Evolutionary conservation across 176 grass and related monocot species (phyloP), one percentile per base, ranked within the genome.

Genomic region (Oryza glumipatula): DNA sequence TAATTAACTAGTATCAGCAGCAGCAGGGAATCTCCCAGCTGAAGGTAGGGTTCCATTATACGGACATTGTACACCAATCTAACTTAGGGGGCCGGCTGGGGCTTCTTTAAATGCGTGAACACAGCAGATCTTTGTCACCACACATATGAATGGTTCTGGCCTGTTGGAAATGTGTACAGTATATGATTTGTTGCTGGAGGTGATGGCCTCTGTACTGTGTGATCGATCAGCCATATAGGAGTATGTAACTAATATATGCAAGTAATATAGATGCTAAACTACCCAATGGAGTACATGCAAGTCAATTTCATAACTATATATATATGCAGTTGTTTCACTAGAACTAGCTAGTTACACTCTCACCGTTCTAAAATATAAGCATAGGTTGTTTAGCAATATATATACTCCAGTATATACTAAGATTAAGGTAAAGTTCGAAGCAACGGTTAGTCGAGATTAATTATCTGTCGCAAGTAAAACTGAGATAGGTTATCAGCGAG

Each of bases 91-190:
- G 43, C 43, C 43, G 9, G 43, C 43, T 9, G 43, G 73, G 76
- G 49, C 63, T 75, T 87, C 88, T 70, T 86, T 83, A 30, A 87
- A 79, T 87, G 84, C 74, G 65, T 24, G 12, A 36, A 67, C 26
- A 60, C 79, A 67, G 36, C 74, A 38, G 72, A 19, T 52, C 6
- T 80, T 75, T 87, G 84, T 61, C 74, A 65, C 5, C 65, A 2
- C 24, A 49, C 32, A 49, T 56, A 58, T 67, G 21, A 67, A 48
- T 72, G 73, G 3, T 23, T 74, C 71, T 65, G 58, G 58, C n/a
- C 9, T 63, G 58, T 23, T 63, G 58, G 58, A 63, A 63, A 63
- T 63, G 58, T 23, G 2, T 23, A n/a, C 58, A 63, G 56, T 23
- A 19, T 48, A 15, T 30, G 45, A 21, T 21, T 16, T 33, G 47